Evolutionary conservation across 352 stramenopile genomes (phyloP).

Genomic region (Paralagenidium karlingii): DNA sequence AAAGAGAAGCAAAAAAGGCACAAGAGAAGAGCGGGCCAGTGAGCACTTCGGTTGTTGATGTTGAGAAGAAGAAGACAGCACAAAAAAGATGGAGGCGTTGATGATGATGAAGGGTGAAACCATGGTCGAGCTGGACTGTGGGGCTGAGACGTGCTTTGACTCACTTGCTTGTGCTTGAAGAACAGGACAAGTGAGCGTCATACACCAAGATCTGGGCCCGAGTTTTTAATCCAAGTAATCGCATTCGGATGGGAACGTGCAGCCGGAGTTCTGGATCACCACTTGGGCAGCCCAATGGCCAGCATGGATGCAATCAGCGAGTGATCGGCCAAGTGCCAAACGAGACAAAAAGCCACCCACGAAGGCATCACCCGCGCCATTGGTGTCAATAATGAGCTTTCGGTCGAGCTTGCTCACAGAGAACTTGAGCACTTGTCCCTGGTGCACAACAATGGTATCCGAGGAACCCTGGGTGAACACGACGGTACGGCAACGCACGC

Average conservation of each 20-base stretch:
- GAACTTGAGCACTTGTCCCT: constrained; percentile 89
- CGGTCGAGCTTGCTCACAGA: constrained; percentile 81
- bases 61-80: too few species aligned
- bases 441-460: constrained; percentile 91
- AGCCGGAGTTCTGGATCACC: constrained; percentile 96
- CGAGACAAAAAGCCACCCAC: constrained; percentile 97
- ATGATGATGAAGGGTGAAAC: too few species aligned
- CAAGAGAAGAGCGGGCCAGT: too few species aligned
- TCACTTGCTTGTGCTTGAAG: too few species aligned
- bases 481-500: constrained; percentile 86
- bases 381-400: constrained; percentile 96
- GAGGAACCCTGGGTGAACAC: constrained; percentile 97
- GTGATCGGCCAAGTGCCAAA: constrained; percentile 67
- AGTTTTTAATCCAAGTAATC: constrained; percentile 86
- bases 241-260: constrained; percentile 89
- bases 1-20: too few species aligned
- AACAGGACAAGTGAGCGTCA: too few species aligned
- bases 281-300: constrained; percentile 95
- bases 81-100: too few species aligned
- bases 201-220: too few species aligned
- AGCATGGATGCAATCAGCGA: constrained; percentile 92
- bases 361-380: constrained; percentile 98
- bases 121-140: too few species aligned
- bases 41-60: too few species aligned
- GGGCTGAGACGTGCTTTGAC: too few species aligned